Evolutionary conservation across 2,329 filamentous ascomycete species (phyloP).

Genomic region (Paracoccidioides brasiliensis): DNA sequence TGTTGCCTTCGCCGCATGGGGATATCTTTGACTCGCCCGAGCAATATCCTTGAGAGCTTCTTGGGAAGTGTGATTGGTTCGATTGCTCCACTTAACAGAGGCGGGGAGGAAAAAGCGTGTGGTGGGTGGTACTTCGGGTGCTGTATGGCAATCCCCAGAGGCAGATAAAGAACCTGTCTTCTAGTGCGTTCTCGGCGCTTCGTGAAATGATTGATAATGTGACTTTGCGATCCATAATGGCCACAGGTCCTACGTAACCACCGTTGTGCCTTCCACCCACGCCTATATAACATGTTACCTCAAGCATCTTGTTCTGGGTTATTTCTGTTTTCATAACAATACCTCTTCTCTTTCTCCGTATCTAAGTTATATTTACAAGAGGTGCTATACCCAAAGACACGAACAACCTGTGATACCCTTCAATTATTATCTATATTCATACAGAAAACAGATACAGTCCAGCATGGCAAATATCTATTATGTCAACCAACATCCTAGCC

Average conservation of each 20-base stretch:
- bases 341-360: not conserved
- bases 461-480: conserved; percentile 42
- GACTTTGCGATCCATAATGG: not conserved
- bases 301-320: not conserved
- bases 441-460: not conserved
- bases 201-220: not conserved
- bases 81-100: too few species aligned
- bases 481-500: conserved; percentile 36
- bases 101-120: not conserved
- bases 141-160: not conserved
- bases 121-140: not conserved
- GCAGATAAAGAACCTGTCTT: not conserved
- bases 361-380: not conserved
- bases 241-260: not conserved
- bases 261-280: not conserved
- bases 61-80: too few species aligned
- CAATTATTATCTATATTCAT: not conserved
- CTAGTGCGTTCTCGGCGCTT: not conserved
- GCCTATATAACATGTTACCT: not conserved
- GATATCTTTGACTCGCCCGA: not conserved
- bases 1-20: not conserved
- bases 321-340: not conserved
- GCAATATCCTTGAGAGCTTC: not conserved
- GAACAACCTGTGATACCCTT: not conserved
- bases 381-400: not conserved